phyloP scores from a whole-genome alignment of 306 rosid genomes.

The Fragaria iinumae region DNA sequence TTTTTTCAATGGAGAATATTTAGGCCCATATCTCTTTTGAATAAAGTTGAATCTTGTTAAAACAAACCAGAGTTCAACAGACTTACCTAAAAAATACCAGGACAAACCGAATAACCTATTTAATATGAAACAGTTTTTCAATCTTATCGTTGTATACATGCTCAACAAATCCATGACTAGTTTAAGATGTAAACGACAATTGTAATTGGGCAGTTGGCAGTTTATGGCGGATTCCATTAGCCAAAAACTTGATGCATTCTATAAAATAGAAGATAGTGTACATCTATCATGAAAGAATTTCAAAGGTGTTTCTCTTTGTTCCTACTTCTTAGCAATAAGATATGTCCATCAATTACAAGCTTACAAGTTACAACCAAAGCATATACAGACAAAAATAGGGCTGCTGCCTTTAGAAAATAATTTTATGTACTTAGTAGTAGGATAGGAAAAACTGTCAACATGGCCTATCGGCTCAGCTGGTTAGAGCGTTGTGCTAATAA shows the following conservation, averaged over 20 bases:
- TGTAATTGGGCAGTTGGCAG: neutral
- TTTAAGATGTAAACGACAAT: neutral
- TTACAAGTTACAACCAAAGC: neutral
- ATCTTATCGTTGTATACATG: neutral
- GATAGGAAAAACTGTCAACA: fast-evolving
- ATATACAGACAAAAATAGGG: neutral
- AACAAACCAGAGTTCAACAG: too few relatives aligned
- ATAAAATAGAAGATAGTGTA: neutral
- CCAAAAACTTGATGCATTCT: neutral
- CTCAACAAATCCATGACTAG: neutral
- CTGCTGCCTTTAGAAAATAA: neutral
- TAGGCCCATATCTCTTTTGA: too few relatives aligned
- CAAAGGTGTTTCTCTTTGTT: neutral
- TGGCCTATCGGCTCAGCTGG: slow-evolving; percentile 17
- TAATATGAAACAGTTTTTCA: too few relatives aligned
- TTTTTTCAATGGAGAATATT: too few relatives aligned
- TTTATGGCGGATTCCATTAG: slow-evolving; percentile 6
- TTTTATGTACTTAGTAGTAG: too few relatives aligned
- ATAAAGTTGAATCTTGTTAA: too few relatives aligned
- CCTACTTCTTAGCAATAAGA: neutral
- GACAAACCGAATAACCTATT: too few relatives aligned
- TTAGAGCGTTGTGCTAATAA: slow-evolving; percentile 22
- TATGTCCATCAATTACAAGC: neutral
- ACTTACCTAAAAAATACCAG: too few relatives aligned
- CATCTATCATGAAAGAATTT: neutral